Evolutionary conservation across 345 rosid genomes (phyloP).

Genomic region (Physaria fendleri): DNA sequence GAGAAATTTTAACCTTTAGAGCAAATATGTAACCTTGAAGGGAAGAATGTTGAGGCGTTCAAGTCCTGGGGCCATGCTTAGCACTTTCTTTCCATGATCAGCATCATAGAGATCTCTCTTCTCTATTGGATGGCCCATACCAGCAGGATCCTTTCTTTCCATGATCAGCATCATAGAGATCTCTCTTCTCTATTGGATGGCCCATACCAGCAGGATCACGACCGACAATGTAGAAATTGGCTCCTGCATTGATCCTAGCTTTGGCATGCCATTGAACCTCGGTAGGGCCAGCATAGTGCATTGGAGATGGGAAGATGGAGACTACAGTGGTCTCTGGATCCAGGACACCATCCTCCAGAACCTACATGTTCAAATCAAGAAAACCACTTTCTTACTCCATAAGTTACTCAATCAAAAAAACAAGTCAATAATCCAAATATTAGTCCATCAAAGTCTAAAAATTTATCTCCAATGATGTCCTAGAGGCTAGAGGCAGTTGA

Average conservation of each 20-base stretch:
- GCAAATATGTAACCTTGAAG: constrained; percentile 51
- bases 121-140: constrained; percentile 90
- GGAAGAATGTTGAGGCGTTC: constrained; percentile 95
- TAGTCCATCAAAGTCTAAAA: not conserved
- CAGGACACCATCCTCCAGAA: constrained; percentile 87
- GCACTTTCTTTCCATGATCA: constrained; percentile 91
- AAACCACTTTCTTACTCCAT: not conserved
- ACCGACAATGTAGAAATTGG: constrained; percentile 96
- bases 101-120: constrained; percentile 89
- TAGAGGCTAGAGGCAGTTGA: not conserved
- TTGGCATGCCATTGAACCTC: constrained; percentile 99
- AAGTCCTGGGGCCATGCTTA: constrained; percentile 93
- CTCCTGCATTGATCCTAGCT: constrained; percentile 95
- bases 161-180: constrained; percentile 89
- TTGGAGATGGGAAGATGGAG: constrained; percentile 95
- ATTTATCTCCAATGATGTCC: not conserved
- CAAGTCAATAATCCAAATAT: not conserved
- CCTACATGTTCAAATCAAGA: constrained; percentile 38
- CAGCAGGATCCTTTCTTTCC: constrained; percentile 98
- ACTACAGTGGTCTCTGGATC: constrained; percentile 98
- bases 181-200: constrained; percentile 86
- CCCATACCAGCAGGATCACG: constrained; percentile 98
- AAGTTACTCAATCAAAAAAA: not conserved
- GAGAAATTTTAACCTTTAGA: not conserved
- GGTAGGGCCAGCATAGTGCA: constrained; percentile 97